Base-by-base conservation (phyloP, 2,329 filamentous ascomycete genomes). In the Microcyclospora tardicrescens region DNA sequence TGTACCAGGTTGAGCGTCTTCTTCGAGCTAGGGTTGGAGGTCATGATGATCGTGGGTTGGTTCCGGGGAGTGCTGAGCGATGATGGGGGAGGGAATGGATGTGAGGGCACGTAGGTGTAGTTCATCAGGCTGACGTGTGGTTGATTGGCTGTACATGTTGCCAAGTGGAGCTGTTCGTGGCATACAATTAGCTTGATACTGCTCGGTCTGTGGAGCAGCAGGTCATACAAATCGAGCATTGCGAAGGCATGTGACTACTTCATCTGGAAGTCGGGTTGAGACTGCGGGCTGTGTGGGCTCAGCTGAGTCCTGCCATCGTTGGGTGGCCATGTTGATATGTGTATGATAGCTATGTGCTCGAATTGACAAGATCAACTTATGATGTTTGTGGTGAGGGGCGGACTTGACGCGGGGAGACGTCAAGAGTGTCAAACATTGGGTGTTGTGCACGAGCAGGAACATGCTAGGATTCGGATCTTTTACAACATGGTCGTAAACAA, bases 61-160 rank as follows among this genome's bases (percentile, higher is more conserved):
- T 48, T 80, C 3, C 55, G 56, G 12, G 37, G 30, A 75, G 72
- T 61, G 77, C 30, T 77, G 79, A 12, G 82, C 84, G 10, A 55
- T 55, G 16, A 32, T 29, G 19, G 34, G 38, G 24, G 32, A 28
- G 33, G 35, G 43, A 51, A 54, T 2, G 54, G 47, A 40, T 54
- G 50, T 15, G 49, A 47, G 30, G 86, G 81, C 15, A 98, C 81
- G 65, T 95, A 96, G 56, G 91, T 96, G 68, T 96, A 96, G 69
- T 93, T 95, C 91, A 98, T 98, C 48, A 98, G 77, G 29, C 86
- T 93, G 49, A 96, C 84, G 60, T 96, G 85, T 9, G 91, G 91
- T 46, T 78, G 70, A 55, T 91, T 81, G 50, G 81, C 72, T 51
- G 77, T 77, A 61, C 83, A 93, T 40, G 91, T 98, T 52, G 91